Conservation (phyloP, 1,139 yeast species). For the Debaryomyces coudertii region DNA sequence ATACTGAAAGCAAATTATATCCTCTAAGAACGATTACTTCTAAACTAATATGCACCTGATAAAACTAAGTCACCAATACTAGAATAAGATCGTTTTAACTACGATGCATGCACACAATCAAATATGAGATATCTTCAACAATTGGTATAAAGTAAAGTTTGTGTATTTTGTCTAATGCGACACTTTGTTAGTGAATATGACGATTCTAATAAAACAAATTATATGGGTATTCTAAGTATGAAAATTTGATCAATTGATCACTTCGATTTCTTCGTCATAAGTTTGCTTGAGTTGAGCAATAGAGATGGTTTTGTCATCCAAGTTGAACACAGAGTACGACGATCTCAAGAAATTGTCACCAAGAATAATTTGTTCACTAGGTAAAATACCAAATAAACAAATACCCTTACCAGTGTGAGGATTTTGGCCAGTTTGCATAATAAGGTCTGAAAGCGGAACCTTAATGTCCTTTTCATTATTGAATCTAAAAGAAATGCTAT, state of each 20-base stretch:
- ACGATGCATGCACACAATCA: too few relatives aligned
- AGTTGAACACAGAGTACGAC: conserved; percentile 40
- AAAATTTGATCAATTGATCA: conserved; percentile 11
- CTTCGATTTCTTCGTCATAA: conserved; percentile 26
- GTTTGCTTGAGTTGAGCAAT: conserved; percentile 41
- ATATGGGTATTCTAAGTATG: background rate
- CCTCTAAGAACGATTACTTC: too few relatives aligned
- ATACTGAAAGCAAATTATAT: too few relatives aligned
- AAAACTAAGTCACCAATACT: too few relatives aligned
- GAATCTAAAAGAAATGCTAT: conserved; percentile 31
- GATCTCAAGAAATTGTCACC: conserved; percentile 45
- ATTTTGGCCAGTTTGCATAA: conserved; percentile 19
- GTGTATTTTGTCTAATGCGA: background rate
- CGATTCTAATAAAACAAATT: background rate
- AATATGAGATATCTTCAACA: background rate
- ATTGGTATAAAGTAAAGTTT: conserved; percentile 1
- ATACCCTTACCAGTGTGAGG: conserved; percentile 14
- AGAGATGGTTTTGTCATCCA: conserved; percentile 40
- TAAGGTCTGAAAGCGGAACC: conserved; percentile 30
- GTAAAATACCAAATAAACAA: conserved; percentile 22
- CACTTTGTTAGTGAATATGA: too few relatives aligned
- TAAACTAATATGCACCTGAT: too few relatives aligned
- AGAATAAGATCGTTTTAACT: too few relatives aligned
- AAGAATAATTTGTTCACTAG: conserved; percentile 22
- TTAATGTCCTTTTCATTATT: conserved; percentile 23